Evolutionary conservation across 495 filamentous ascomycete genomes (phyloP), one percentile per base, ranked within the genome.

Genomic region (Apiosordaria backusii): DNA sequence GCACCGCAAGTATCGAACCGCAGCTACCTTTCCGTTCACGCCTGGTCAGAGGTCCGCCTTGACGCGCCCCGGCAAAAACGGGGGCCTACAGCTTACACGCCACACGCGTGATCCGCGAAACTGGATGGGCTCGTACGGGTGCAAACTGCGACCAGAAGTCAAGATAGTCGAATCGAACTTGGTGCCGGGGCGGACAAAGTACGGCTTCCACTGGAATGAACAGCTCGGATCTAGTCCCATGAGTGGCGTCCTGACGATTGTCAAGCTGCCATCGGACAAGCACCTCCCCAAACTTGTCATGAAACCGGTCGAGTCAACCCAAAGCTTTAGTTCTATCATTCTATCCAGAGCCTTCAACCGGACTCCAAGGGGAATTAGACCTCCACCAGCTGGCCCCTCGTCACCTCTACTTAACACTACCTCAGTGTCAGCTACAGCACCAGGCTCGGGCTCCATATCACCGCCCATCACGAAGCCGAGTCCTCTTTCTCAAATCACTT

Each of bases 41-140:
- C 69, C 71, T 0, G 69, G 71, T 4, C 71, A 73, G 63, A 57
- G 62, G 24, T 69, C 69, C 10, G 64, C 50, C 21, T 10, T 73
- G 24, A 63, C 65, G 40, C 64, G 59, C 19, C 65, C 65, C 26
- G 64, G 61, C 0, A 15, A 53, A 15, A 57, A 60, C 26, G 59
- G 25, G 18, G 64, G 65, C 50, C 24, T 71, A 0, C 25, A 58
- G 26, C 55, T 71, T 13, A 58, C 64, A 4, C 23, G 55, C 50
- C 69, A 73, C 61, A 40, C 52, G 21, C 22, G 54, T 0, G 67
- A 73, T 29, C 64, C 66, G 50, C 45, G 62, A 16, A 29, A 54
- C 52, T 69, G 69, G 71, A 24, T 19, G 2, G 69, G 71, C 23
- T 18, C 63, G 4, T 61, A 68, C 57, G 63, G 64, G 0, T 70